These are phyloP conservation scores for Poronia punctata DNA, from an alignment of 495 filamentous ascomycete genomes.

Conservation along the genomic window DNA sequence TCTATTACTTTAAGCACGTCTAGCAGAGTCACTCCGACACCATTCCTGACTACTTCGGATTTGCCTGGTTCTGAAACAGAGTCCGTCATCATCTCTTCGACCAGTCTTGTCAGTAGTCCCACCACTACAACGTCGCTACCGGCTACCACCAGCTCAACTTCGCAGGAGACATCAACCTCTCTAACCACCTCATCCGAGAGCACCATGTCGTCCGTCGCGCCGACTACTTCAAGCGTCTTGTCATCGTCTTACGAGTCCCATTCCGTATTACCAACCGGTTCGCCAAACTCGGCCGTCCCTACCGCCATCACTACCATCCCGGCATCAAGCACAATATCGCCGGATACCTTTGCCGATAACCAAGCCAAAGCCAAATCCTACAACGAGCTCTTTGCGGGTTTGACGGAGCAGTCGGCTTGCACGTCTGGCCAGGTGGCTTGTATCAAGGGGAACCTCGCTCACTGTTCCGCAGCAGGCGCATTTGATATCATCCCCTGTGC, in stretches of 20 bases:
- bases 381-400: slow-evolving; percentile 31
- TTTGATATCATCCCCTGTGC: slow-evolving; percentile 28
- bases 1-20: neutral
- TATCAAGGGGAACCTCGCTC: slow-evolving; percentile 27
- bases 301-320: slow-evolving; percentile 31
- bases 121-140: neutral
- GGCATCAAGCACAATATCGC: slow-evolving; percentile 26
- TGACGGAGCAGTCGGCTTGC: slow-evolving; percentile 33
- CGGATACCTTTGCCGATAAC: slow-evolving; percentile 29
- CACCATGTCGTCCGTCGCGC: neutral
- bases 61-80: no score
- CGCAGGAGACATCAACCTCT: no score
- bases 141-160: neutral
- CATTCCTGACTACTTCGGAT: neutral
- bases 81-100: neutral
- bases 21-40: neutral
- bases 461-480: slow-evolving; percentile 21
- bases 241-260: slow-evolving; percentile 17
- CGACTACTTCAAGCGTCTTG: slow-evolving; percentile 11
- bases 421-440: slow-evolving; percentile 33
- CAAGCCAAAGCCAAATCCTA: slow-evolving; percentile 28
- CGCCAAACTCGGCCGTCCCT: slow-evolving; percentile 25
- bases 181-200: neutral
- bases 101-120: neutral
- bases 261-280: slow-evolving; percentile 22